A percentile compares a stretch with the other conserved stretches of the same genome.
These are phyloP conservation scores for Trichothecium roseum DNA, from an alignment of 2,329 filamentous ascomycete genomes.

Conservation along the genomic window DNA sequence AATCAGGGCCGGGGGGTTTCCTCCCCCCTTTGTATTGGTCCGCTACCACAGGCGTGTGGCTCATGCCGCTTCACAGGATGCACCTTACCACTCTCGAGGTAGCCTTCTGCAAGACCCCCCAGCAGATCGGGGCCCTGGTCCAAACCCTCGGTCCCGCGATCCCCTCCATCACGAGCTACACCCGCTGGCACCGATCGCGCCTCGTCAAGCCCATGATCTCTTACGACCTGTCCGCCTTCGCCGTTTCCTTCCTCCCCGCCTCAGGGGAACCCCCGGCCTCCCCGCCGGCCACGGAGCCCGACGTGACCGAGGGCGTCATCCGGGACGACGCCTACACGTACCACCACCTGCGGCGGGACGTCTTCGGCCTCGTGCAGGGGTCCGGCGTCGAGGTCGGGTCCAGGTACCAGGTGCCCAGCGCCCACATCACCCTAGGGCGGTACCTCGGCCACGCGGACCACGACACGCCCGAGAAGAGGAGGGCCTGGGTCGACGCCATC, in stretches of 20 bases:
- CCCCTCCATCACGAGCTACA: slow-evolving; percentile 53
- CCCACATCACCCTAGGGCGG: slow-evolving; percentile 78
- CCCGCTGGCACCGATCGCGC: slow-evolving; percentile 56
- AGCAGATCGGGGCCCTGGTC: slow-evolving; percentile 57
- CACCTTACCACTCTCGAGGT: slow-evolving; percentile 83
- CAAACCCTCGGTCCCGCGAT: slow-evolving; percentile 44
- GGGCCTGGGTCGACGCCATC: slow-evolving; percentile 56
- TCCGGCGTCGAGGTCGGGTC: slow-evolving; percentile 63
- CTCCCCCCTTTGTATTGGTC: too few species aligned
- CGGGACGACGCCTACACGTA: slow-evolving; percentile 67
- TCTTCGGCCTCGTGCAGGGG: slow-evolving; percentile 51
- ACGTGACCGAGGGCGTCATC: slow-evolving; percentile 20
- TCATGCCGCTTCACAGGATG: slow-evolving; percentile 68
- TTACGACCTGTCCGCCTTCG: slow-evolving; percentile 77
- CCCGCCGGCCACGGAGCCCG: slow-evolving; percentile 27
- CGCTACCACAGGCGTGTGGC: slow-evolving; percentile 57
- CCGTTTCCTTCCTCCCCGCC: slow-evolving; percentile 78
- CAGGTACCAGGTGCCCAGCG: slow-evolving; percentile 79
- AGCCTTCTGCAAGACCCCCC: slow-evolving; percentile 63
- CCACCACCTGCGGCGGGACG: slow-evolving; percentile 76
- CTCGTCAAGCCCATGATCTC: slow-evolving; percentile 76
- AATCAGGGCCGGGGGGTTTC: too few species aligned
- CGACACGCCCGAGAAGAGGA: slow-evolving; percentile 45
- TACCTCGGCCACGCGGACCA: slow-evolving; percentile 64
- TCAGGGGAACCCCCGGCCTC: slow-evolving; percentile 42